Conservation (phyloP, 176 grass and related monocot genomes). For the Secale cereale region DNA sequence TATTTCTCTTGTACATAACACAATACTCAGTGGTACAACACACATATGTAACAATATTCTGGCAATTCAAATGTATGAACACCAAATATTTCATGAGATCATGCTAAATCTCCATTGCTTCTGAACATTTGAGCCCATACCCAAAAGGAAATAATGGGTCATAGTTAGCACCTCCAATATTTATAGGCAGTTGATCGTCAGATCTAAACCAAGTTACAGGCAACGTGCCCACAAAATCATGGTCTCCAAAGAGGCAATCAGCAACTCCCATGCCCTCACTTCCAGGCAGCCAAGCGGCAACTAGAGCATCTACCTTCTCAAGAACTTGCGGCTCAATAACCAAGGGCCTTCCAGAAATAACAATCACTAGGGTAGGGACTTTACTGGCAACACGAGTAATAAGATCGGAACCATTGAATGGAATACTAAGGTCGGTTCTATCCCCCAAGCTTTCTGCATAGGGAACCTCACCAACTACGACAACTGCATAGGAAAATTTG, state of each 20-base stretch:
- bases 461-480: slow-evolving; percentile 69
- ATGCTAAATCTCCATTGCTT: background rate
- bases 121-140: slow-evolving; percentile 46
- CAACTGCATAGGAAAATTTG: slow-evolving; percentile 57
- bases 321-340: slow-evolving; percentile 47
- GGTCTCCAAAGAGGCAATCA: slow-evolving; percentile 77
- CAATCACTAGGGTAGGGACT: slow-evolving; percentile 59
- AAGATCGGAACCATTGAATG: slow-evolving; percentile 43
- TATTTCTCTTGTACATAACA: background rate
- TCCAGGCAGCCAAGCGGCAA: slow-evolving; percentile 79
- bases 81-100: background rate
- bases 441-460: slow-evolving; percentile 68
- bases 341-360: slow-evolving; percentile 78
- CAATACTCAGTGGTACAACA: background rate
- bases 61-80: background rate
- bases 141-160: slow-evolving; percentile 75
- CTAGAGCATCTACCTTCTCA: slow-evolving; percentile 55
- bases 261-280: slow-evolving; percentile 60
- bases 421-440: slow-evolving; percentile 64
- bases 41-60: background rate
- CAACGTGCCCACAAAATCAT: slow-evolving; percentile 64
- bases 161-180: slow-evolving; percentile 39
- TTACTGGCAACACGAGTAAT: slow-evolving; percentile 43
- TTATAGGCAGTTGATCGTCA: slow-evolving; percentile 53
- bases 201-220: slow-evolving; percentile 76